These are phyloP conservation scores for Bruguiera parviflora DNA, from an alignment of 345 rosid species.

Conservation along the genomic window DNA sequence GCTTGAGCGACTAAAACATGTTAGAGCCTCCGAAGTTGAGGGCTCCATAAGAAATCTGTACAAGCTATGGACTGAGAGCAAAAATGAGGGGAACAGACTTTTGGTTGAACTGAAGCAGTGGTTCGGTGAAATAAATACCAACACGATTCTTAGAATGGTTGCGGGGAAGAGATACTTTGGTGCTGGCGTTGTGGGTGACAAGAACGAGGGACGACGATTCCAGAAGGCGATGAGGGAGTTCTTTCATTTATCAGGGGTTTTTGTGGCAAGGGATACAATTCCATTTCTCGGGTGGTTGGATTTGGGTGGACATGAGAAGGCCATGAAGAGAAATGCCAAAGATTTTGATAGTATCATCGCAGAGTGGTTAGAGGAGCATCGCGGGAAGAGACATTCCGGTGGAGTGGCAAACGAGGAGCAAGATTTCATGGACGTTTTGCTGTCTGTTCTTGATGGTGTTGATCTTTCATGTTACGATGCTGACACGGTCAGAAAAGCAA, in stretches of 20 bases:
- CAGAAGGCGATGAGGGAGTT: conserved; percentile 15
- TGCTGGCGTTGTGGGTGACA: background rate
- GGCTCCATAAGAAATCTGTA: background rate
- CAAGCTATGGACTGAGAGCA: background rate
- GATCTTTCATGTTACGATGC: background rate
- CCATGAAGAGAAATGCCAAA: conserved; percentile 20
- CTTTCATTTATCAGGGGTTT: conserved; percentile 3
- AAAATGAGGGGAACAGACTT: conserved; percentile 6
- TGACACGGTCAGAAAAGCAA: conserved; percentile 5
- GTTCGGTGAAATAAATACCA: conserved; percentile 26
- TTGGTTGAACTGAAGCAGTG: conserved; percentile 33
- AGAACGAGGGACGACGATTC: conserved; percentile 19
- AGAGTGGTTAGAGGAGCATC: conserved; percentile 29
- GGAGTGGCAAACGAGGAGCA: background rate
- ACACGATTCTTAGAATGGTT: conserved; percentile 28
- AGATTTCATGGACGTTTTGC: conserved; percentile 29
- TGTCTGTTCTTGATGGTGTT: conserved; percentile 4
- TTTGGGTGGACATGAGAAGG: conserved; percentile 28
- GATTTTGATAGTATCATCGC: conserved; percentile 13
- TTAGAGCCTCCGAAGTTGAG: conserved; percentile 12
- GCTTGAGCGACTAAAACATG: conserved; percentile 9
- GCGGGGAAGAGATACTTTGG: conserved; percentile 34
- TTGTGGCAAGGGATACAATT: conserved; percentile 22
- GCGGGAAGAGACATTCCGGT: background rate
- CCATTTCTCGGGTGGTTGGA: conserved; percentile 33